These are phyloP conservation scores for Elsinoe arachidis DNA, from an alignment of 2,329 filamentous ascomycete species.

Conservation along the genomic window DNA sequence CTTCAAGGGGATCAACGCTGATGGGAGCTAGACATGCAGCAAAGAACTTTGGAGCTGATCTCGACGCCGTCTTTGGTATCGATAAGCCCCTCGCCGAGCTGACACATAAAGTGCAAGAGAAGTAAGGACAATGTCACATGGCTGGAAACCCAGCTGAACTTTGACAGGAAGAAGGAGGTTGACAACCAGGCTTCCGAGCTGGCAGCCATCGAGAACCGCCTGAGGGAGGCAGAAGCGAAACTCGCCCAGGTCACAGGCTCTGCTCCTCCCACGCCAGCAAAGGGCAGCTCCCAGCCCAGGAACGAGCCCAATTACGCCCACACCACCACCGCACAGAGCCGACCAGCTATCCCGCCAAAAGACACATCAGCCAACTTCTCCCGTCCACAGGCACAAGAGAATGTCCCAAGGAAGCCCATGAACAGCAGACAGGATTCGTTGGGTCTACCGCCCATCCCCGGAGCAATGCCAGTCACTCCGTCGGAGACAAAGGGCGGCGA, in stretches of 20 bases:
- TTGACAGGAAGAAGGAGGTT: constrained; percentile 66
- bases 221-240: constrained; percentile 77
- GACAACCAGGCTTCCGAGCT: constrained; percentile 68
- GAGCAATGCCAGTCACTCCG: constrained; percentile 9
- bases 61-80: constrained; percentile 84
- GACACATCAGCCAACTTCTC: constrained; percentile 4
- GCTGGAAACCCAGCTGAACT: constrained; percentile 2
- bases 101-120: constrained; percentile 66
- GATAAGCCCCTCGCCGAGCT: constrained; percentile 68
- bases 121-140: constrained; percentile 47
- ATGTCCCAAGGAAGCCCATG: background rate
- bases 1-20: background rate
- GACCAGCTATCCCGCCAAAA: background rate
- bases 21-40: constrained; percentile 35
- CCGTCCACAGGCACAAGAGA: background rate
- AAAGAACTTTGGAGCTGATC: constrained; percentile 73
- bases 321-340: constrained; percentile 18
- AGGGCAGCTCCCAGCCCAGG: background rate
- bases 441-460: constrained; percentile 8
- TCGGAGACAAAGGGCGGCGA: constrained; percentile 3
- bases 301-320: constrained; percentile 19
- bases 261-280: constrained; percentile 20
- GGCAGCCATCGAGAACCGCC: constrained; percentile 71
- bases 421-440: constrained; percentile 4
- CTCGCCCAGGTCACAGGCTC: constrained; percentile 37